Conservation (phyloP, 495 filamentous ascomycete species). For the Aspergillus hancockii region DNA sequence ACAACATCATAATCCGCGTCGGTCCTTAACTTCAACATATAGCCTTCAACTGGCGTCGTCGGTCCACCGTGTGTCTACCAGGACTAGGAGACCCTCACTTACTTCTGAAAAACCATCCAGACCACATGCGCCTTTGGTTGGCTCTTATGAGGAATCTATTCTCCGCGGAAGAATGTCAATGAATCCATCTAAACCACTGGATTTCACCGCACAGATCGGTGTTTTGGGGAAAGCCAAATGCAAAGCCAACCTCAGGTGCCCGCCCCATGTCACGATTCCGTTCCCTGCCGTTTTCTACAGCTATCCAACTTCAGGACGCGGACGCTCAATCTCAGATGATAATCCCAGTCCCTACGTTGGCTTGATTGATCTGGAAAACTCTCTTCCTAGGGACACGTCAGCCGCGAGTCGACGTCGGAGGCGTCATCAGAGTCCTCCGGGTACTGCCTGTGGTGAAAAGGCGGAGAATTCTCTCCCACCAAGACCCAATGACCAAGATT, state of each 20-base stretch:
- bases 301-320: constrained; percentile 67
- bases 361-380: constrained; percentile 86
- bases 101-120: constrained; percentile 73
- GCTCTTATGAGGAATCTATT: constrained; percentile 97
- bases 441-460: constrained; percentile 21
- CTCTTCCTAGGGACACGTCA: constrained; percentile 52
- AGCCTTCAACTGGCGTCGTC: constrained; percentile 57
- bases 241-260: constrained; percentile 82
- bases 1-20: constrained; percentile 70
- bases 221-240: constrained; percentile 89
- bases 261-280: constrained; percentile 85
- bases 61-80: constrained; percentile 59
- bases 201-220: constrained; percentile 95
- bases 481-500: constrained; percentile 23
- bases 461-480: constrained; percentile 14
- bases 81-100: constrained; percentile 68
- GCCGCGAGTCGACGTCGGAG: constrained; percentile 44
- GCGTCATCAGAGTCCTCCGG: constrained; percentile 48
- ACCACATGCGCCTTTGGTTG: constrained; percentile 91
- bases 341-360: constrained; percentile 96
- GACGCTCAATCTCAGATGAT: constrained; percentile 65
- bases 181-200: constrained; percentile 86
- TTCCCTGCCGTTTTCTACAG: constrained; percentile 98
- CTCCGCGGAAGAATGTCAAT: constrained; percentile 95
- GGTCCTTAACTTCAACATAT: constrained; percentile 67